These are phyloP conservation scores for Phytophthora chlamydospora DNA, from an alignment of 352 stramenopile species.

Conservation along the genomic window DNA sequence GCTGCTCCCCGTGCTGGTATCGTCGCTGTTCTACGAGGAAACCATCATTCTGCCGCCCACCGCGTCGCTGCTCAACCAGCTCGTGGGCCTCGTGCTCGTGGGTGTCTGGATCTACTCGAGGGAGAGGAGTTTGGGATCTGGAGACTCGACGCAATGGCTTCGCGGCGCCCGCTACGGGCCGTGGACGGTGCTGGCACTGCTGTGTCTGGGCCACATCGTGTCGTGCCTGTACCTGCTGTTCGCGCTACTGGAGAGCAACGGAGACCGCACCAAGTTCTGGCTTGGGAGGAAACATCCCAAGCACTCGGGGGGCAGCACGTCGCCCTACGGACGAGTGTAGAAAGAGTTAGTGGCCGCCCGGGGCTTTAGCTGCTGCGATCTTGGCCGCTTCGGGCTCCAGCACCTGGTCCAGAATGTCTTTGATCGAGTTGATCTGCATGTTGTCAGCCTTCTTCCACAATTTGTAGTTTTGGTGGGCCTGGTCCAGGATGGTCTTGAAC, in stretches of 20 bases:
- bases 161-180: slow-evolving; percentile 26
- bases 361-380: slow-evolving; percentile 13
- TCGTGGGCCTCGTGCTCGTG: slow-evolving; percentile 50
- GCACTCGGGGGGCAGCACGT: slow-evolving; percentile 1
- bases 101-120: slow-evolving; percentile 60
- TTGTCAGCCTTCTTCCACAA: slow-evolving; percentile 80
- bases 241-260: slow-evolving; percentile 76
- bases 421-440: slow-evolving; percentile 86
- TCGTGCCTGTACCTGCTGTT: slow-evolving; percentile 72
- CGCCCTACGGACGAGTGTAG: slow-evolving; percentile 31
- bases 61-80: slow-evolving; percentile 54
- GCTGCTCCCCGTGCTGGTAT: slow-evolving; percentile 34
- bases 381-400: slow-evolving; percentile 52
- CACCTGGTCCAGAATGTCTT: slow-evolving; percentile 83
- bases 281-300: slow-evolving; percentile 42
- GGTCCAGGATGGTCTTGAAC: slow-evolving; percentile 83
- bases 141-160: slow-evolving; percentile 16
- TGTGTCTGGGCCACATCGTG: slow-evolving; percentile 63
- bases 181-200: slow-evolving; percentile 30
- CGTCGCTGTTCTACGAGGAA: slow-evolving; percentile 14
- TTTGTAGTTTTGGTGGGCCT: slow-evolving; percentile 86
- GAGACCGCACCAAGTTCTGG: slow-evolving; percentile 71
- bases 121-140: slow-evolving; percentile 39
- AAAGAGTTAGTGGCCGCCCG: slow-evolving; percentile 12
- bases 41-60: slow-evolving; percentile 26